These are phyloP conservation scores for Schizophyllum amplum DNA, from an alignment of 1,284 basidiomycete species.

Conservation along the genomic window DNA sequence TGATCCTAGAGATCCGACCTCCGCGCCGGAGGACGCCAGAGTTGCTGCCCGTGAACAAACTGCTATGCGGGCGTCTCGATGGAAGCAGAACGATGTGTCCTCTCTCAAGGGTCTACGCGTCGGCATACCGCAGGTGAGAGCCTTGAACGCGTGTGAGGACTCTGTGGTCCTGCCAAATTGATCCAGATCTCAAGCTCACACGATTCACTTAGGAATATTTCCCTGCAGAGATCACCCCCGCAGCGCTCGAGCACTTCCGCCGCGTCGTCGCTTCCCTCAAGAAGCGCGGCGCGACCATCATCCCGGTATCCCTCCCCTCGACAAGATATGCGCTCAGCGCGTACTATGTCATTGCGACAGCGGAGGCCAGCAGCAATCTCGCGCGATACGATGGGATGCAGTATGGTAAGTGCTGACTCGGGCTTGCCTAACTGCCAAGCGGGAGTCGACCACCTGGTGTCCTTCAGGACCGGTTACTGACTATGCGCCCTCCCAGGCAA, in stretches of 20 bases:
- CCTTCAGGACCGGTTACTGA: no score
- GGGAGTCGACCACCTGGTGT: no score
- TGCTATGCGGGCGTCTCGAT: conserved; percentile 16
- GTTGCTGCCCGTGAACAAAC: conserved; percentile 11
- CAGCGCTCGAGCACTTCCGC: conserved; percentile 41
- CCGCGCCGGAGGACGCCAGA: conserved; percentile 41
- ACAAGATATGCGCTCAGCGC: conserved; percentile 80
- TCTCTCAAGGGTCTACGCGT: conserved; percentile 23
- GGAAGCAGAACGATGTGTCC: conserved; percentile 15
- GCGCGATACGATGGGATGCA: conserved; percentile 85
- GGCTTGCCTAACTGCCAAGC: no score
- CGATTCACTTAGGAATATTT: conserved; percentile 94
- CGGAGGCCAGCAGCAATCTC: conserved; percentile 92
- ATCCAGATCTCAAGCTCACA: no score
- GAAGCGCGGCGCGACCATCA: conserved; percentile 57
- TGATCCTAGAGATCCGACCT: conserved; percentile 78
- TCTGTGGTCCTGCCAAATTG: no score
- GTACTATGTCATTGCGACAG: conserved; percentile 92
- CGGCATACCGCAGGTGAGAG: conserved; percentile 46
- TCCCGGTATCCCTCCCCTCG: conserved; percentile 72
- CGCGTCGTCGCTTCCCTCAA: conserved; percentile 42
- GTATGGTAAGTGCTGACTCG: conserved; percentile 53
- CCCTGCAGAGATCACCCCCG: conserved; percentile 56
- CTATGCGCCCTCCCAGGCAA: no score
- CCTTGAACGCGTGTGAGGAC: not conserved